phyloP scores from a whole-genome alignment of 352 stramenopile genomes.

The Elongisporangium undulatum region DNA sequence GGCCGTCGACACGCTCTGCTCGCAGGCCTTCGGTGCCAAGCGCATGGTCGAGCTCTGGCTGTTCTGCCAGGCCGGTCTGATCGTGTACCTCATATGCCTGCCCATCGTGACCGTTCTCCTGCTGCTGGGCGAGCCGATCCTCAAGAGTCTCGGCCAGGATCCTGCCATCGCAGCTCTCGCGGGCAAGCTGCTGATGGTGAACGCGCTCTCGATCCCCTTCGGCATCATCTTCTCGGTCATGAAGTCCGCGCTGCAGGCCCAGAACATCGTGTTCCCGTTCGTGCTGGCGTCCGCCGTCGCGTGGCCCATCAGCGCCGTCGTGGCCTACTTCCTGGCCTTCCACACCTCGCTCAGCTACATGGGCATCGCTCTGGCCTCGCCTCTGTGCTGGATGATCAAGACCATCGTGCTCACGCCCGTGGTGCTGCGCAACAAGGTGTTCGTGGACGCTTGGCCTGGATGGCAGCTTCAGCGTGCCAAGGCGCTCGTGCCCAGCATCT shows the following conservation, averaged over 20 bases:
- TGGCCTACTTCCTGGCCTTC: conserved; percentile 51
- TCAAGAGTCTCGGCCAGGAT: conserved; percentile 50
- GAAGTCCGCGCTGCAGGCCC: conserved; percentile 50
- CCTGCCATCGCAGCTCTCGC: conserved; percentile 38
- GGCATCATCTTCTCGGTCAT: conserved; percentile 47
- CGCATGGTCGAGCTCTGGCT: conserved; percentile 53
- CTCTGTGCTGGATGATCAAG: conserved; percentile 46
- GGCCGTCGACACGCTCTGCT: conserved; percentile 62
- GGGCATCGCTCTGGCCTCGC: conserved; percentile 42
- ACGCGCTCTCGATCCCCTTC: conserved; percentile 28
- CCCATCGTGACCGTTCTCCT: conserved; percentile 32
- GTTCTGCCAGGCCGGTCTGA: conserved; percentile 49
- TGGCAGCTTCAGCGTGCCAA: conserved; percentile 34
- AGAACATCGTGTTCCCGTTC: conserved; percentile 63
- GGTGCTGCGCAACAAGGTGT: conserved; percentile 40
- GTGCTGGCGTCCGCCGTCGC: conserved; percentile 31
- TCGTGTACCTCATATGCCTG: conserved; percentile 37
- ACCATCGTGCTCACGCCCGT: conserved; percentile 39
- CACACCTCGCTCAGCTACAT: conserved; percentile 48
- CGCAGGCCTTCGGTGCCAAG: conserved; percentile 61
- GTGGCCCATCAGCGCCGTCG: conserved; percentile 29
- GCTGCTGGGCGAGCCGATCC: conserved; percentile 36
- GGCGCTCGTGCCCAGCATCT: conserved; percentile 35
- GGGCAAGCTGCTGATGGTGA: conserved; percentile 29
- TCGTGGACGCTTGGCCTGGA: conserved; percentile 53